phyloP scores from a whole-genome alignment of 257 asterid genomes.

The Solanum lycopersicoides region DNA sequence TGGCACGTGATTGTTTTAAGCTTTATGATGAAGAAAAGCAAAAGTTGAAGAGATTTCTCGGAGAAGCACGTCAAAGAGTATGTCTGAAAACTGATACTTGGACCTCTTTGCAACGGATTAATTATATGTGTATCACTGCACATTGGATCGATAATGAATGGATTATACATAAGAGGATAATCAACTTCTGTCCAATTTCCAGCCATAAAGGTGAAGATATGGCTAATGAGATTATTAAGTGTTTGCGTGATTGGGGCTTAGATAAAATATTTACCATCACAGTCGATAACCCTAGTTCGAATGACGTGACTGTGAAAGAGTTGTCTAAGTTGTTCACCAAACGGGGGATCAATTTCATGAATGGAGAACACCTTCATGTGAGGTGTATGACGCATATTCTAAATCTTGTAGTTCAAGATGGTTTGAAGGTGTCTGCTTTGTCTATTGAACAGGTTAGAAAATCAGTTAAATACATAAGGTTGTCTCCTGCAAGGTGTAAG shows the following conservation, averaged over 20 bases:
- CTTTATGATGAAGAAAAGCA: background rate
- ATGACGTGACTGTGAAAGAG: background rate
- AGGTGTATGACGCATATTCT: background rate
- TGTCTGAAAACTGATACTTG: background rate
- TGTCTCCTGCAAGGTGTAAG: background rate
- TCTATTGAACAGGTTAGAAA: background rate
- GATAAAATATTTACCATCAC: too few species aligned
- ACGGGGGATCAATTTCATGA: background rate
- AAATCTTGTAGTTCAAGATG: background rate
- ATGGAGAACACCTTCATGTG: background rate
- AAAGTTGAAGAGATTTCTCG: background rate
- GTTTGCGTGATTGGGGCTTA: too few species aligned
- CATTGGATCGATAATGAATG: background rate
- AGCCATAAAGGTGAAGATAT: background rate
- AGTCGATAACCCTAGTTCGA: background rate
- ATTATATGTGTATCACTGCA: background rate
- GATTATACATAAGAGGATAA: background rate
- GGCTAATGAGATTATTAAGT: background rate
- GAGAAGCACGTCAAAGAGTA: background rate
- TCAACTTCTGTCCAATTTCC: background rate
- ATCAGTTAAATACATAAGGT: background rate
- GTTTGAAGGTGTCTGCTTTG: too few species aligned
- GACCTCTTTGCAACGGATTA: background rate
- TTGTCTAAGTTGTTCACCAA: background rate
- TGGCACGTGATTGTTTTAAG: background rate